phyloP scores from a whole-genome alignment of 345 rosid species.

The Eucalyptus paniculata region DNA sequence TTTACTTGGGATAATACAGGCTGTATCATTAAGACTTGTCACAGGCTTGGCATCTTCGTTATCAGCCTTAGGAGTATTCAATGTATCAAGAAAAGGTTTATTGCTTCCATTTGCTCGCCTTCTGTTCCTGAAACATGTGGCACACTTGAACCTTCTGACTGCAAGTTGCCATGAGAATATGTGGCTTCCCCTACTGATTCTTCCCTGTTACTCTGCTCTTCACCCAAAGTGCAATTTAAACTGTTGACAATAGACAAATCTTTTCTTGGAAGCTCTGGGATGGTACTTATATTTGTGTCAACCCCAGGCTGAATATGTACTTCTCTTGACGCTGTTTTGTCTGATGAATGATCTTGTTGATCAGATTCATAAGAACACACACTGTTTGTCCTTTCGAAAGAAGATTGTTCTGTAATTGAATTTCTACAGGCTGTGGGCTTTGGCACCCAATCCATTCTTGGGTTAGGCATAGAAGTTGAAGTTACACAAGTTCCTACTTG shows the following conservation, averaged over 20 bases:
- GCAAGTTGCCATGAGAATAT: neutral
- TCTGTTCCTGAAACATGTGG: slow-evolving; percentile 1
- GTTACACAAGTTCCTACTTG: neutral
- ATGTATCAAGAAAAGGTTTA: slow-evolving; percentile 2
- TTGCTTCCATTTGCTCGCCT: slow-evolving; percentile 9
- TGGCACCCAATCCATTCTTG: neutral
- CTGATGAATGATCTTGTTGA: neutral
- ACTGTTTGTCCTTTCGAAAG: neutral
- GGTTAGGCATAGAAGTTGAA: neutral
- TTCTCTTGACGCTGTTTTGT: neutral
- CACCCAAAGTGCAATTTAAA: slow-evolving; percentile 2
- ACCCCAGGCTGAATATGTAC: neutral
- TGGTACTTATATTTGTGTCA: neutral
- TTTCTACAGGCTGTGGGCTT: neutral
- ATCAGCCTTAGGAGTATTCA: neutral
- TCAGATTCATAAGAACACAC: neutral
- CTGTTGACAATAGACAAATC: slow-evolving; percentile 2
- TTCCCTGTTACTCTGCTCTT: slow-evolving; percentile 1
- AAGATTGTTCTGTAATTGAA: neutral
- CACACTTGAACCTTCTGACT: neutral
- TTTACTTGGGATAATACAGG: neutral
- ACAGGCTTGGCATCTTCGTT: neutral
- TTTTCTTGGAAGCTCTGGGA: slow-evolving; percentile 1
- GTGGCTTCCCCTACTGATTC: neutral
- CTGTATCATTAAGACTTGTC: slow-evolving; percentile 3